Conservation (phyloP, 2,329 filamentous ascomycete species). For the Trichothecium sympodiale region DNA sequence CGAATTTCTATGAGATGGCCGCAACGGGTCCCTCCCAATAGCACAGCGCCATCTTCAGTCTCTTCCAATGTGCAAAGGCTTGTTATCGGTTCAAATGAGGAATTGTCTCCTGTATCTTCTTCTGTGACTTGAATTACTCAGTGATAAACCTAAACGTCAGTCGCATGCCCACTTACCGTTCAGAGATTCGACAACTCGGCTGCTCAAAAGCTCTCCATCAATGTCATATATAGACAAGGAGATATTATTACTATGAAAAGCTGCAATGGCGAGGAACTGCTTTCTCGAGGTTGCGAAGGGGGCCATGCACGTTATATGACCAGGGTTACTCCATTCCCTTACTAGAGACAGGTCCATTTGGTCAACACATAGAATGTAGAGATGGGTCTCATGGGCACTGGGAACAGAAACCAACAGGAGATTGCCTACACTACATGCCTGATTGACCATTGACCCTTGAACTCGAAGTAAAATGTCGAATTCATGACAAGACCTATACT, state of each 20-base stretch:
- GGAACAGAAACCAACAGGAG: constrained; percentile 32
- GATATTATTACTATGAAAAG: too few relatives aligned
- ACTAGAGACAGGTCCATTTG: constrained; percentile 16
- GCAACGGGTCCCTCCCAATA: constrained; percentile 38
- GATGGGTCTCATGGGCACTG: constrained; percentile 19
- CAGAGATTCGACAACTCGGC: constrained; percentile 4
- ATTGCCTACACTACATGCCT: constrained; percentile 28
- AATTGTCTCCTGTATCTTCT: not conserved
- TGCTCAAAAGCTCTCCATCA: constrained; percentile 9
- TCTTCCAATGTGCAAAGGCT: constrained; percentile 28
- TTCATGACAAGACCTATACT: constrained; percentile 15
- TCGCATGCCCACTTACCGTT: constrained; percentile 3
- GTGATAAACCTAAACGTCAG: not conserved
- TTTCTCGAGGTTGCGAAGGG: constrained; percentile 16
- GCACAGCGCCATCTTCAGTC: constrained; percentile 12
- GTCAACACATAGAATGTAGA: constrained; percentile 28
- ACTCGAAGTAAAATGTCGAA: constrained; percentile 21
- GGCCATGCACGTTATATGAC: constrained; percentile 38
- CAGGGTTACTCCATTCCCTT: constrained; percentile 23
- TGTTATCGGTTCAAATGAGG: constrained; percentile 30
- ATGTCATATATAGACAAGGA: constrained; percentile 5
- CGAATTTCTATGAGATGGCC: constrained; percentile 36
- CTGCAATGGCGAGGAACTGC: too few relatives aligned
- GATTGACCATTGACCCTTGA: constrained; percentile 20
- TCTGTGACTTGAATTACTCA: not conserved